phyloP scores from a whole-genome alignment of 1,284 basidiomycete species.

The Austroboletus sp. region DNA sequence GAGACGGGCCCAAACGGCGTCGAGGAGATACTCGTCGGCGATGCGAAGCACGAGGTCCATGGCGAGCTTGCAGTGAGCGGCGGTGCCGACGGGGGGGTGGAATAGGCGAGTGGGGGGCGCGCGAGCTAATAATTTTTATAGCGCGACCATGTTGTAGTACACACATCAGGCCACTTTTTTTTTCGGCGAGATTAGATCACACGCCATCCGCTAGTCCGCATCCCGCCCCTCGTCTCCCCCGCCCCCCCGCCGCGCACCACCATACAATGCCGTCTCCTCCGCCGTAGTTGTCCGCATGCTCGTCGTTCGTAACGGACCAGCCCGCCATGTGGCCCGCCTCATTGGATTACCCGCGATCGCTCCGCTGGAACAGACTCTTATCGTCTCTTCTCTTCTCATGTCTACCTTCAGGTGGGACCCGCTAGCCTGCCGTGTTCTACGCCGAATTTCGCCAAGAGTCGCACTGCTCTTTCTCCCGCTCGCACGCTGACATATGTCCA shows the following conservation, averaged over 20 bases:
- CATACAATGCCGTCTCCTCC: background rate
- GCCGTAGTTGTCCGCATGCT: background rate
- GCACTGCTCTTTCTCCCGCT: slow-evolving; percentile 1
- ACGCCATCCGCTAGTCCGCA: slow-evolving; percentile 4
- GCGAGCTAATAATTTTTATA: slow-evolving; percentile 21
- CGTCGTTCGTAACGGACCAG: background rate
- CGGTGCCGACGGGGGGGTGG: background rate
- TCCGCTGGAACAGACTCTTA: slow-evolving; percentile 8
- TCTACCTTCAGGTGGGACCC: slow-evolving; percentile 2
- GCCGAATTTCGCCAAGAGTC: slow-evolving; percentile 11
- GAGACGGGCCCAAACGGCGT: slow-evolving; percentile 69
- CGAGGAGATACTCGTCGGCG: slow-evolving; percentile 71
- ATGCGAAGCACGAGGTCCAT: slow-evolving; percentile 82
- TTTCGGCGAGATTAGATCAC: slow-evolving; percentile 15
- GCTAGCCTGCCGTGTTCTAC: slow-evolving; percentile 7
- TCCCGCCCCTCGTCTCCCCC: background rate
- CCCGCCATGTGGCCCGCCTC: background rate
- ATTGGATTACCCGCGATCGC: slow-evolving; percentile 9
- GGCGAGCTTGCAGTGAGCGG: slow-evolving; percentile 1
- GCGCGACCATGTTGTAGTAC: background rate
- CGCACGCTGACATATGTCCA: slow-evolving; percentile 4
- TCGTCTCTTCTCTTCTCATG: background rate
- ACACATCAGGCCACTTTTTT: slow-evolving; percentile 27
- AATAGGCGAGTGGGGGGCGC: background rate
- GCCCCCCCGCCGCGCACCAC: background rate